Conservation (phyloP, 805 yeast species). For the Wickerhamomyces queroliae region DNA sequence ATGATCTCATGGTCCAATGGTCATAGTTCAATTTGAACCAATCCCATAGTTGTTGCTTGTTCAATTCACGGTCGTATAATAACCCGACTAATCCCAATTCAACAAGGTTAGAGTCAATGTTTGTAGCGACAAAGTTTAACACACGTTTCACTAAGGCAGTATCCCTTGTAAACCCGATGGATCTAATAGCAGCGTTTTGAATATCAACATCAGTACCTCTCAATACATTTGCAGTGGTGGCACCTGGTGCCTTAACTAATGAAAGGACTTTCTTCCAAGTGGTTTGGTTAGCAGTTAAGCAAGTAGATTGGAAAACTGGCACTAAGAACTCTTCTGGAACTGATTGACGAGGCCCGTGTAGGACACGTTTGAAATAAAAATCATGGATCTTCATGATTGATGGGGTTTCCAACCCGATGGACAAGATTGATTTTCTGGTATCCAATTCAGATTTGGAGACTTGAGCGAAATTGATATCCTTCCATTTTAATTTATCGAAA, state of each 20-base stretch:
- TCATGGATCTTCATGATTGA: constrained; percentile 27
- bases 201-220: constrained; percentile 29
- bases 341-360: constrained; percentile 45
- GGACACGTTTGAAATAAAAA: constrained; percentile 39
- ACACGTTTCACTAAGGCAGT: constrained; percentile 44
- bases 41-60: constrained; percentile 37
- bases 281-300: constrained; percentile 32
- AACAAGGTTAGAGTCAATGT: constrained; percentile 47
- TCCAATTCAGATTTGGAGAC: constrained; percentile 33
- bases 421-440: constrained; percentile 37
- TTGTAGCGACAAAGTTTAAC: constrained; percentile 50
- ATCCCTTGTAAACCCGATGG: constrained; percentile 45
- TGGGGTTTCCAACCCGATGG: constrained; percentile 26
- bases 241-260: constrained; percentile 44
- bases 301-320: constrained; percentile 36
- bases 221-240: constrained; percentile 29
- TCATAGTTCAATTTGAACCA: constrained; percentile 54
- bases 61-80: constrained; percentile 29
- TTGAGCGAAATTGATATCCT: constrained; percentile 37
- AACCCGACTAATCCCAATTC: constrained; percentile 57
- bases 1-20: constrained; percentile 43
- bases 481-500: constrained; percentile 32
- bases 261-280: constrained; percentile 58
- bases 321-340: constrained; percentile 48
- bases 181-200: constrained; percentile 50